Conservation (phyloP, 495 filamentous ascomycete species). For the Aspergillus steynii region DNA sequence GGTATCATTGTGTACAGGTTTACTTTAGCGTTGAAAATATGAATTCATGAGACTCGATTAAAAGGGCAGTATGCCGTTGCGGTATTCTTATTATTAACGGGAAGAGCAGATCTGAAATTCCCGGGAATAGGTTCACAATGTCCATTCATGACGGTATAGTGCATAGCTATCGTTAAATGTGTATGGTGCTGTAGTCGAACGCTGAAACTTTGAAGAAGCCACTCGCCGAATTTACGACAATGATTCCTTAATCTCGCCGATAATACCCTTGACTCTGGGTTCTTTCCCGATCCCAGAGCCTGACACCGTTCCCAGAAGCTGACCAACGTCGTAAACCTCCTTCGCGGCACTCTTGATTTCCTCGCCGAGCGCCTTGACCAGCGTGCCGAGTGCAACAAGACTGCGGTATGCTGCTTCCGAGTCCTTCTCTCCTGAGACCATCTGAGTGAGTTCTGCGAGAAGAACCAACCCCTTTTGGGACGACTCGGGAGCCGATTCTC, state of each 20-base stretch:
- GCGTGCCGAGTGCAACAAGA: slow-evolving; percentile 79
- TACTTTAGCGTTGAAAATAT: not conserved
- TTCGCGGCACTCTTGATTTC: slow-evolving; percentile 51
- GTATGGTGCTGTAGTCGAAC: slow-evolving; percentile 8
- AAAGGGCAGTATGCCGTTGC: not conserved
- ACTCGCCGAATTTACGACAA: slow-evolving; percentile 19
- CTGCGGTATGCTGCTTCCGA: slow-evolving; percentile 81
- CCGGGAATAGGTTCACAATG: not conserved
- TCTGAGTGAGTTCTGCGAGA: slow-evolving; percentile 61
- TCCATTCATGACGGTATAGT: slow-evolving; percentile 7
- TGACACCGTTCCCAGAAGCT: slow-evolving; percentile 35
- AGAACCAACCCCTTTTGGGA: slow-evolving; percentile 59
- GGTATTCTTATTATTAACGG: not conserved
- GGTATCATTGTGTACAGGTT: not conserved
- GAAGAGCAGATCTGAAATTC: not conserved
- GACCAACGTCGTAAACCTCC: slow-evolving; percentile 47
- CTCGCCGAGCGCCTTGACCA: slow-evolving; percentile 48
- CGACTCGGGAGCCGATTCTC: slow-evolving; percentile 38
- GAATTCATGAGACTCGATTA: not conserved
- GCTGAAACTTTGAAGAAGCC: not conserved
- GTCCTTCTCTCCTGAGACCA: slow-evolving; percentile 66
- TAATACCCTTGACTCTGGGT: slow-evolving; percentile 49
- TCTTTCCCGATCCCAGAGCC: slow-evolving; percentile 45
- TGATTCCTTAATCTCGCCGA: slow-evolving; percentile 43
- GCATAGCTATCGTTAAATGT: slow-evolving; percentile 17